Conservation (phyloP, 2,329 filamentous ascomycete genomes). For the Tolypocladium capitatum region DNA sequence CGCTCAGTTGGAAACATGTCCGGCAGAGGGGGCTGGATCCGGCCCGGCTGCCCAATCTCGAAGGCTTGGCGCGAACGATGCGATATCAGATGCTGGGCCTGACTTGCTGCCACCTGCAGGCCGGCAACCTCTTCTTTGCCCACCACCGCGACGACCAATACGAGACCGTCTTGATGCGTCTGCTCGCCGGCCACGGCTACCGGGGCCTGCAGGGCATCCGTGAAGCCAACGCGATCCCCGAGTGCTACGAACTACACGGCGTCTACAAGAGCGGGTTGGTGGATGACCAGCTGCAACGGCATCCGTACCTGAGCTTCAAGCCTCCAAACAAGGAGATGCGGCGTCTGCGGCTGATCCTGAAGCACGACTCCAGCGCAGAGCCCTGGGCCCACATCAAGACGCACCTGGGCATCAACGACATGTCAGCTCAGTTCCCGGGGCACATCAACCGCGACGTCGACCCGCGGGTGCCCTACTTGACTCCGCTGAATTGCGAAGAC, state of each 20-base stretch:
- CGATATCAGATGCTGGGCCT: constrained; percentile 61
- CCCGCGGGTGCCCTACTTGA: constrained; percentile 17
- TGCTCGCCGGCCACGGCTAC: constrained; percentile 53
- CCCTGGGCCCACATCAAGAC: constrained; percentile 5
- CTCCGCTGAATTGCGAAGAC: constrained; percentile 35
- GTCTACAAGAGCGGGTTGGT: constrained; percentile 52
- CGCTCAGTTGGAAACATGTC: constrained; percentile 33
- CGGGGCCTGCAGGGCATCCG: constrained; percentile 62
- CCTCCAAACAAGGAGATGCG: constrained; percentile 16
- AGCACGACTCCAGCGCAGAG: constrained; percentile 14
- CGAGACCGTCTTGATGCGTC: constrained; percentile 74
- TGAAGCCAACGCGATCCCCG: constrained; percentile 56
- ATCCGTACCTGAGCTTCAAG: constrained; percentile 26
- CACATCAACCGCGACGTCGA: constrained; percentile 7
- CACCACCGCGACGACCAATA: constrained; percentile 88
- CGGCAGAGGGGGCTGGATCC: constrained; percentile 18
- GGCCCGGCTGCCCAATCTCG: constrained; percentile 46
- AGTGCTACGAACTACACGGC: constrained; percentile 64
- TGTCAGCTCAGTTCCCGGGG: constrained; percentile 15
- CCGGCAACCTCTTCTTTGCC: constrained; percentile 57
- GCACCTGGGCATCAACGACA: constrained; percentile 8
- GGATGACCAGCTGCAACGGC: constrained; percentile 26
- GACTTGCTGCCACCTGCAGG: constrained; percentile 37
- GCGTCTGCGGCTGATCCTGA: constrained; percentile 15
- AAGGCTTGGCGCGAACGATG: constrained; percentile 59